phyloP scores from a whole-genome alignment of 768 basidiomycete species.

The Gymnopilus dilepis region DNA sequence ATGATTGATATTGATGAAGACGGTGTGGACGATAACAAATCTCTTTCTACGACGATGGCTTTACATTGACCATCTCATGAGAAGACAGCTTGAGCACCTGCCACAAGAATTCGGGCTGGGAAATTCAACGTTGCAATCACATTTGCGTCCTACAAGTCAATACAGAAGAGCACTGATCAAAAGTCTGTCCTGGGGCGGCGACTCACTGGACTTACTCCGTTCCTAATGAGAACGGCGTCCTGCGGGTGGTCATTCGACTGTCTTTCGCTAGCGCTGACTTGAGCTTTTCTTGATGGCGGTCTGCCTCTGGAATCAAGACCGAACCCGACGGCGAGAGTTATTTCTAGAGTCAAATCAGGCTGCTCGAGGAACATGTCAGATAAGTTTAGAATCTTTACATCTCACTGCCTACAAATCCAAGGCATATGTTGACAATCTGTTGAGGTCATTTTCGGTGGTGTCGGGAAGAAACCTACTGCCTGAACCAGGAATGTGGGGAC shows the following conservation, averaged over 20 bases:
- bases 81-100: background rate
- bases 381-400: constrained; percentile 2
- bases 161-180: no score
- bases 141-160: no score
- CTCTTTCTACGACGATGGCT: background rate
- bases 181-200: no score
- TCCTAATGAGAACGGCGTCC: background rate
- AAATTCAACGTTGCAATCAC: no score
- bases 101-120: no score
- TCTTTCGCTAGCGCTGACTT: background rate
- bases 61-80: background rate
- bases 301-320: background rate
- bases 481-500: background rate
- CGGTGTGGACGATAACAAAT: background rate
- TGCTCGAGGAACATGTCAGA: constrained; percentile 1
- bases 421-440: constrained; percentile 1
- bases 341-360: background rate
- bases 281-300: background rate
- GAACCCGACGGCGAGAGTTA: background rate
- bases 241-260: background rate
- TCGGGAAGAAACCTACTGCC: background rate
- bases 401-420: background rate
- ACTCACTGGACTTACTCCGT: no score
- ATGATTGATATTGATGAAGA: background rate
- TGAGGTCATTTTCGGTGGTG: constrained; percentile 1